A percentile compares a stretch with the other conserved stretches of the same genome.
phyloP scores from a whole-genome alignment of 2,329 filamentous ascomycete species.

The Stenocarpella maydis region DNA sequence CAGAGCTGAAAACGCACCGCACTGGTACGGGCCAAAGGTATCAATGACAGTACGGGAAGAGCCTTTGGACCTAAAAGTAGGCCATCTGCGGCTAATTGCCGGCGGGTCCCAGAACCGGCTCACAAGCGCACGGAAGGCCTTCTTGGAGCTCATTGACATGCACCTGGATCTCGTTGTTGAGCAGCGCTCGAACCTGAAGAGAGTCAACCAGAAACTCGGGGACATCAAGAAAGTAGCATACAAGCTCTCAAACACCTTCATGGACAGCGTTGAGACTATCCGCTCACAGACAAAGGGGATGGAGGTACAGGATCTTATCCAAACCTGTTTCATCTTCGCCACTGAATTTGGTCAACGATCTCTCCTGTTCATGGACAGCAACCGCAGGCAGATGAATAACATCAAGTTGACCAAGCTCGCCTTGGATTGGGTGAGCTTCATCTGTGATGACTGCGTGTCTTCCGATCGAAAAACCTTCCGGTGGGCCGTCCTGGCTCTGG shows the following conservation, averaged over 20 bases:
- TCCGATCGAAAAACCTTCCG: slow-evolving; percentile 95
- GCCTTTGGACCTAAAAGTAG: slow-evolving; percentile 83
- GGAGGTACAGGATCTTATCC: slow-evolving; percentile 93
- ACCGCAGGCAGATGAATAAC: slow-evolving; percentile 95
- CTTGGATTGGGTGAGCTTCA: slow-evolving; percentile 97
- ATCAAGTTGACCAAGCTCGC: slow-evolving; percentile 92
- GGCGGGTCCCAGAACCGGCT: slow-evolving; percentile 84
- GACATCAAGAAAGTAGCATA: slow-evolving; percentile 96
- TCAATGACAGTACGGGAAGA: slow-evolving; percentile 77
- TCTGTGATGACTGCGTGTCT: slow-evolving; percentile 94
- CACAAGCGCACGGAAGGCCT: slow-evolving; percentile 78
- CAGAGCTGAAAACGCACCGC: slow-evolving; percentile 78
- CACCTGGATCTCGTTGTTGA: slow-evolving; percentile 91
- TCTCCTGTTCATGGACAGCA: slow-evolving; percentile 93
- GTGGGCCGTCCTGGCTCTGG: slow-evolving; percentile 94
- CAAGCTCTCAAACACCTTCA: slow-evolving; percentile 96
- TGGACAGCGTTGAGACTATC: slow-evolving; percentile 97
- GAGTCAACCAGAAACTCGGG: slow-evolving; percentile 88
- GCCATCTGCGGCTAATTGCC: slow-evolving; percentile 87
- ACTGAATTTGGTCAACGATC: slow-evolving; percentile 98
- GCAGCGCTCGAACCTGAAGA: slow-evolving; percentile 89
- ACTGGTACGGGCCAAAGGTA: slow-evolving; percentile 83
- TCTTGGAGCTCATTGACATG: slow-evolving; percentile 80
- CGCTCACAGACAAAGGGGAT: slow-evolving; percentile 83
- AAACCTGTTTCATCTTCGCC: slow-evolving; percentile 98